Evolutionary conservation across 495 filamentous ascomycete genomes (phyloP).

Genomic region (Penicillium nucicola): DNA sequence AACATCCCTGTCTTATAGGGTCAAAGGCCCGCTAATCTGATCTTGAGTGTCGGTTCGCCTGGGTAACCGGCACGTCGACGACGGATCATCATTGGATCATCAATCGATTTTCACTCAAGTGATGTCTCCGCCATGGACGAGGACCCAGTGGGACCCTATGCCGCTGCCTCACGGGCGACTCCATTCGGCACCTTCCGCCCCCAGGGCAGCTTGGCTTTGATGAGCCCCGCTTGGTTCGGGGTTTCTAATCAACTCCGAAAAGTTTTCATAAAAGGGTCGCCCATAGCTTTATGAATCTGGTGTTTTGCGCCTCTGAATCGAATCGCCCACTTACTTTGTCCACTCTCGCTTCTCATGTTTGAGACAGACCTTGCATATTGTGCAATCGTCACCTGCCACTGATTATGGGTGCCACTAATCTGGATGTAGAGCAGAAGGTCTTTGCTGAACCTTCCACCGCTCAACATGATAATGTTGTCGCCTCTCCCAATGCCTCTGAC

Average conservation of each 20-base stretch:
- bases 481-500: constrained; percentile 4
- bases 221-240: constrained; percentile 13
- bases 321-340: too few relatives aligned
- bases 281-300: too few relatives aligned
- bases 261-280: constrained; percentile 3
- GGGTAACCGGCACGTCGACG: constrained; percentile 20
- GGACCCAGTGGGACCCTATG: constrained; percentile 9
- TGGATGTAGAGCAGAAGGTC: constrained; percentile 27
- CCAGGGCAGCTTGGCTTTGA: background rate
- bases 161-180: background rate
- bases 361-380: background rate
- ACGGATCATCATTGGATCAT: constrained; percentile 10
- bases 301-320: background rate
- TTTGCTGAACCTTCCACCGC: constrained; percentile 5
- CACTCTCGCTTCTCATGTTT: background rate
- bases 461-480: constrained; percentile 16
- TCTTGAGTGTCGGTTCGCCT: constrained; percentile 11
- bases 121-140: constrained; percentile 5
- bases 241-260: constrained; percentile 16
- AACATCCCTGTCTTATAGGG: background rate
- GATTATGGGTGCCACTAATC: constrained; percentile 25
- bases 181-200: constrained; percentile 18
- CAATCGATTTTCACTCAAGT: background rate
- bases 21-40: background rate
- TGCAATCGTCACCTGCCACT: background rate